Evolutionary conservation across 225 moss, liverwort and hornwort genomes (phyloP), one percentile per base, ranked within the genome.

Genomic region (Rhytidiadelphus loreus): DNA sequence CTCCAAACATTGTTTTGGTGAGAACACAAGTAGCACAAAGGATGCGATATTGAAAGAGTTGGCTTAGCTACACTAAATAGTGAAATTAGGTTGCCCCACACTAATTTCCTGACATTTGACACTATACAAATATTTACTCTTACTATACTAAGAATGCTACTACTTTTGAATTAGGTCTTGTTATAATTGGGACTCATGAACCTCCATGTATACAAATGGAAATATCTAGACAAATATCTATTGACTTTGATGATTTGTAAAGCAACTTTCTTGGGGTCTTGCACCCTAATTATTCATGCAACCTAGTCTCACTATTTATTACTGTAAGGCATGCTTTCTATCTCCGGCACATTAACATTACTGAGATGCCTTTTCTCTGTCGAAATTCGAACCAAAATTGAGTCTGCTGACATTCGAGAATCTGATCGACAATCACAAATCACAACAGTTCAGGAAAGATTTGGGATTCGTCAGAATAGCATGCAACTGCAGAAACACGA

Each of bases 1-100:
- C 13, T 21, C 11, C 0, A 7, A 4, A 35, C 0, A n/a, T 12
- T 66, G 22, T 6, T n/a, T n/a, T 22, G 12, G 22, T 68, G 21
- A 68, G 4, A 22, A 12, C 13, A 23, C 7, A 69, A 1, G 23
- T 13, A 39, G 1, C 7, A n/a, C 4, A 68, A 2, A 39, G 13
- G 7, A 68, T n/a, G 39, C 39, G 2, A 30, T 30, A 16, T 30
- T 30, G 25, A 24, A 32, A 16, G 16, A 8, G 5, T 8, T 63
- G 4, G 8, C 32, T 16, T 16, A 32, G 8, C 32, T 16, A 63
- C 8, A 32, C 32, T 32, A 16, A 32, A 63, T 63, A 63, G 32
- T 63, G 8, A 63, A 33, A 64, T 35, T 35, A 11, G 11, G 10
- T 65, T 35, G 11, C 1, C 35, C 11, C 12, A 22, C 12, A 6